Conservation (phyloP, 2,329 filamentous ascomycete genomes). For the Sporothrix luriei region DNA sequence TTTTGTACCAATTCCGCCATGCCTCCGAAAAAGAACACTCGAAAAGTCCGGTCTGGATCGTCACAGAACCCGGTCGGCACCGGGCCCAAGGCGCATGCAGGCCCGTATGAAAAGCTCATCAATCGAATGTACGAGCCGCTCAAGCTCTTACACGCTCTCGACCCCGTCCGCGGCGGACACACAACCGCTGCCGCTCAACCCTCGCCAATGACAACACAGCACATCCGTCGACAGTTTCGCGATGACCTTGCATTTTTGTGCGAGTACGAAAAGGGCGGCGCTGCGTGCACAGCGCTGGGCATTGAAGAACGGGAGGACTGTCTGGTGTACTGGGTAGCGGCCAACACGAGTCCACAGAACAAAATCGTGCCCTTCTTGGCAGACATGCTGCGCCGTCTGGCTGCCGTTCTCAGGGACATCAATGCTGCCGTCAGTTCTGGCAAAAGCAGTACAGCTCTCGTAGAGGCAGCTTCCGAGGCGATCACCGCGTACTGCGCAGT, state of each 20-base stretch:
- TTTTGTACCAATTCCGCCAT: neutral
- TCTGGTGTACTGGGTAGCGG: conserved; percentile 51
- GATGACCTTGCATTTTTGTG: conserved; percentile 50
- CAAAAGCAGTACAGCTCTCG: neutral
- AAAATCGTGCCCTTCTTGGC: conserved; percentile 42
- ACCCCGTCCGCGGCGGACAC: conserved; percentile 42
- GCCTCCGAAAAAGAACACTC: neutral
- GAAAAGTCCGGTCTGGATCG: neutral
- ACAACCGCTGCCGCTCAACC: conserved; percentile 8
- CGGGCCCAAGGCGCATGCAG: neutral
- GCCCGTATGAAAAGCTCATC: conserved; percentile 25
- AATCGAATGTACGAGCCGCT: conserved; percentile 47
- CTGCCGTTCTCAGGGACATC: neutral
- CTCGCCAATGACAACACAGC: neutral
- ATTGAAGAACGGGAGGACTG: conserved; percentile 43
- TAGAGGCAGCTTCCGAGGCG: neutral
- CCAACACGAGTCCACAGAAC: conserved; percentile 41
- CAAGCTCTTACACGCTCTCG: conserved; percentile 41
- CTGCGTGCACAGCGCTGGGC: conserved; percentile 50
- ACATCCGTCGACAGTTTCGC: conserved; percentile 42
- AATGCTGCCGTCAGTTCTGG: neutral
- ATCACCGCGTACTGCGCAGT: neutral
- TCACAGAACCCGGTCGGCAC: neutral
- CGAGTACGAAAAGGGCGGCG: conserved; percentile 52
- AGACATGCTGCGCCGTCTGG: conserved; percentile 36